Conservation (phyloP, 1,284 basidiomycete species). For the Volvariella surrecta region DNA sequence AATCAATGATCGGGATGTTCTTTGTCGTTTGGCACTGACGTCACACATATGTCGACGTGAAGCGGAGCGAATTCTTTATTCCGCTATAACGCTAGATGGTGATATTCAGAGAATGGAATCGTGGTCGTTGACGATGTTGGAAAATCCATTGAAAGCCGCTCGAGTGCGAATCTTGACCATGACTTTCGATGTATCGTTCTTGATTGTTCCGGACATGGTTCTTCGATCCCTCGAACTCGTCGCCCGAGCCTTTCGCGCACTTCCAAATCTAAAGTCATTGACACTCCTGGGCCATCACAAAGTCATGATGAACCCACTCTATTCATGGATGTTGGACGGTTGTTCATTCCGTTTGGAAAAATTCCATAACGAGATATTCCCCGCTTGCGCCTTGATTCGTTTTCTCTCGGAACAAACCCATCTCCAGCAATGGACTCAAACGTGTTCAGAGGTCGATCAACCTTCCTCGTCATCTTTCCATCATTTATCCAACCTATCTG, state of each 20-base stretch:
- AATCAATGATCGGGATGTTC: constrained; percentile 11
- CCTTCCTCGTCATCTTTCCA: too few relatives aligned
- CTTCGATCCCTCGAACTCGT: constrained; percentile 11
- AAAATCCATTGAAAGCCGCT: constrained; percentile 9
- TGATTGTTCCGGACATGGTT: constrained; percentile 14
- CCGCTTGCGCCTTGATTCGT: constrained; percentile 9
- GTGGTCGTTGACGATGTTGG: constrained; percentile 10
- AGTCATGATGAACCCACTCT: constrained; percentile 16
- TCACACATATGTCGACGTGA: constrained; percentile 12
- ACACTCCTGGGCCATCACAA: constrained; percentile 12
- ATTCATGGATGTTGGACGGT: constrained; percentile 15
- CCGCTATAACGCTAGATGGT: constrained; percentile 11
- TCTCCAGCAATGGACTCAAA: constrained; percentile 3
- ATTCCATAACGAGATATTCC: constrained; percentile 15
- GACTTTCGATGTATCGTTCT: constrained; percentile 13
- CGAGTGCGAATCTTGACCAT: constrained; percentile 12
- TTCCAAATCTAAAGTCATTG: constrained; percentile 11
- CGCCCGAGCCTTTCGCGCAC: constrained; percentile 10
- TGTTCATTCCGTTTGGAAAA: constrained; percentile 10
- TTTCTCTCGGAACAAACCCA: constrained; percentile 12
- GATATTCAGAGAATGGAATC: constrained; percentile 8
- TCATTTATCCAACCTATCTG: too few relatives aligned
- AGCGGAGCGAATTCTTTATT: constrained; percentile 14
- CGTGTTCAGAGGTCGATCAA: not conserved
- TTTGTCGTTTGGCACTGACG: constrained; percentile 12